phyloP scores from a whole-genome alignment of 139 green algal genomes.

The Auxenochlorella pyrenoidosa region DNA sequence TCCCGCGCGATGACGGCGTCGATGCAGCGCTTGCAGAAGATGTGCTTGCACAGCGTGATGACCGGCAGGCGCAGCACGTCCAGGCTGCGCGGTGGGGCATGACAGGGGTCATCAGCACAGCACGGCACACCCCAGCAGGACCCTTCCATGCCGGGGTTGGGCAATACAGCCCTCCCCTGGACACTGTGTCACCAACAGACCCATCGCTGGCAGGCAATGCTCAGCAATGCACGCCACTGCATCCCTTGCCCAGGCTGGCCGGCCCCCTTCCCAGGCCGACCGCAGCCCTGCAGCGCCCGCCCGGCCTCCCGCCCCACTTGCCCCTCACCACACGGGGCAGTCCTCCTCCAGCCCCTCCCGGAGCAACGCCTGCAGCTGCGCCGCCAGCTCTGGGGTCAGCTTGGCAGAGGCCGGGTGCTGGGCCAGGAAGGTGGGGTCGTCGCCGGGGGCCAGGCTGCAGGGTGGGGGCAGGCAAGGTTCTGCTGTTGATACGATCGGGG shows the following conservation, averaged over 20 bases:
- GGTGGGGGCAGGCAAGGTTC: too few relatives aligned
- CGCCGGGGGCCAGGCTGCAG: slow-evolving; percentile 14
- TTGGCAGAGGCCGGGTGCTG: background rate
- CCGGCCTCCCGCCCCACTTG: background rate
- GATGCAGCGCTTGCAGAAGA: slow-evolving; percentile 60
- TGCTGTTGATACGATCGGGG: too few relatives aligned
- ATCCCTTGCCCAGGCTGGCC: too few relatives aligned
- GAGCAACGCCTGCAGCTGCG: slow-evolving; percentile 49
- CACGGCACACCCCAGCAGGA: too few relatives aligned
- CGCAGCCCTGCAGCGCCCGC: too few relatives aligned
- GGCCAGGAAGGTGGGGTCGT: slow-evolving; percentile 33
- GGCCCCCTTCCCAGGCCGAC: too few relatives aligned
- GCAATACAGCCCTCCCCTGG: too few relatives aligned
- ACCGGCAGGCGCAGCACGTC: slow-evolving; percentile 42
- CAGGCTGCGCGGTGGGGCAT: slow-evolving; percentile 34
- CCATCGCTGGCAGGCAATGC: too few relatives aligned
- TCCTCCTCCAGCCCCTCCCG: slow-evolving; percentile 51
- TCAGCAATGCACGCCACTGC: too few relatives aligned
- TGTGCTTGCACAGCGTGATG: slow-evolving; percentile 69
- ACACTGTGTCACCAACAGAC: too few relatives aligned
- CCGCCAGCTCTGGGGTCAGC: slow-evolving; percentile 36
- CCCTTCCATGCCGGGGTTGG: too few relatives aligned
- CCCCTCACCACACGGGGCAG: slow-evolving; percentile 57
- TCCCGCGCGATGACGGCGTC: slow-evolving; percentile 45
- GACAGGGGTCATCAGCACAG: background rate